Conservation (phyloP, 2,329 filamentous ascomycete genomes). For the Diaporthe eres region DNA sequence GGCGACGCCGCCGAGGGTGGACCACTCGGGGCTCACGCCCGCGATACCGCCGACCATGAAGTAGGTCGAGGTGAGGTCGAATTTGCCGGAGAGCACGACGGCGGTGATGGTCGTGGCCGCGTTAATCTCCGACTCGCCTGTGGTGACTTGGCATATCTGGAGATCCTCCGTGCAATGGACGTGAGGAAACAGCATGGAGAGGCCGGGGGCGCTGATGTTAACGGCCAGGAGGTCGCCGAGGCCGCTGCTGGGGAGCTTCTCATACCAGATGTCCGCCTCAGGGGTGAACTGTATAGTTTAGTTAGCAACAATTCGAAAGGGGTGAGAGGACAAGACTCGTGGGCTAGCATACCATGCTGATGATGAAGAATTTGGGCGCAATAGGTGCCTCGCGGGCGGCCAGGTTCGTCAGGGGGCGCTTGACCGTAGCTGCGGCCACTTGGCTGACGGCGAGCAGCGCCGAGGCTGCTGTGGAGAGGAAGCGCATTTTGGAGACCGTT, state of each 20-base stretch:
- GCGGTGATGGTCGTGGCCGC: constrained; percentile 77
- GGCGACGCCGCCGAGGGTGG: constrained; percentile 76
- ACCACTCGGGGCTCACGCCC: constrained; percentile 78
- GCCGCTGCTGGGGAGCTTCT: constrained; percentile 59
- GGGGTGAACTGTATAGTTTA: constrained; percentile 66
- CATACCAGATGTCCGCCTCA: constrained; percentile 74
- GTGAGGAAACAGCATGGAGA: constrained; percentile 75
- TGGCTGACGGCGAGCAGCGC: constrained; percentile 39
- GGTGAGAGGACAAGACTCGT: neutral
- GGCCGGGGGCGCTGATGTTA: constrained; percentile 71
- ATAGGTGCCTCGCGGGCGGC: constrained; percentile 50
- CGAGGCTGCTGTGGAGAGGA: constrained; percentile 32
- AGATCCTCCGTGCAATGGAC: constrained; percentile 74
- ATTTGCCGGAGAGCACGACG: constrained; percentile 71
- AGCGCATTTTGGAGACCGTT: constrained; percentile 32
- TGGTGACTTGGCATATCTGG: constrained; percentile 77
- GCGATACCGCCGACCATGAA: constrained; percentile 81
- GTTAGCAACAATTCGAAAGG: neutral
- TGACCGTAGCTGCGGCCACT: constrained; percentile 31
- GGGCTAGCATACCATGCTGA: constrained; percentile 67
- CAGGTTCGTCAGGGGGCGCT: constrained; percentile 23
- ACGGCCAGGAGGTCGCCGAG: constrained; percentile 69
- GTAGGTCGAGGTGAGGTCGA: constrained; percentile 78
- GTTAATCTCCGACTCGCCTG: constrained; percentile 81
- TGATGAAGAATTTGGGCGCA: constrained; percentile 72